phyloP scores from a whole-genome alignment of 2,329 filamentous ascomycete genomes.

The Fusarium sp. region DNA sequence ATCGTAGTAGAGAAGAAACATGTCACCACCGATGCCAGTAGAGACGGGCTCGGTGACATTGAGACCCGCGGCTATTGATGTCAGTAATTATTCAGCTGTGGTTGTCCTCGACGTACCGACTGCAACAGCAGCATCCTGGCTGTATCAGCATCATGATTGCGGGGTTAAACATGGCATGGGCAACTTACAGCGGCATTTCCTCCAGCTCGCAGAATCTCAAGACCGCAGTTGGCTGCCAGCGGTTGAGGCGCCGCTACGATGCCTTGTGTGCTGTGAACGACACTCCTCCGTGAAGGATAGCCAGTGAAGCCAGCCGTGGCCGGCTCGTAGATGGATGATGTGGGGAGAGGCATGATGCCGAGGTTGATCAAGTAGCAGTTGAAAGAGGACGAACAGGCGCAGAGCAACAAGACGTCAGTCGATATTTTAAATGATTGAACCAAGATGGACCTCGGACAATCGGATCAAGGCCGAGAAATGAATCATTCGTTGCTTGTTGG shows the following conservation, averaged over 20 bases:
- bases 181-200: constrained; percentile 89
- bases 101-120: constrained; percentile 69
- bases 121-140: constrained; percentile 92
- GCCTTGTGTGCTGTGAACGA: constrained; percentile 92
- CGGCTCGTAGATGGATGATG: constrained; percentile 60
- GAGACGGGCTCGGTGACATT: constrained; percentile 94
- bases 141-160: constrained; percentile 5
- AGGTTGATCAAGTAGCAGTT: neutral
- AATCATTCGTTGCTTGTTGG: neutral
- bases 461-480: constrained; percentile 1
- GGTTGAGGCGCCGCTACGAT: constrained; percentile 94
- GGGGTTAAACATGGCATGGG: too few relatives aligned
- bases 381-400: neutral
- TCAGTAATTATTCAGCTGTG: accelerated
- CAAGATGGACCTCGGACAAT: constrained; percentile 18
- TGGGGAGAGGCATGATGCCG: constrained; percentile 60
- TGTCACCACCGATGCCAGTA: constrained; percentile 96
- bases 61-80: constrained; percentile 79
- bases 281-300: constrained; percentile 86
- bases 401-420: neutral
- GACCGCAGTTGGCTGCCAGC: constrained; percentile 87
- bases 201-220: constrained; percentile 85
- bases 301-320: constrained; percentile 65
- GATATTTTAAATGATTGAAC: neutral
- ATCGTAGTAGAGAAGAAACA: constrained; percentile 95